Percentiles rank a stretch among this genome's conserved stretches.
Evolutionary conservation across 2,329 filamentous ascomycete genomes (phyloP).

Genomic region (Penicillium sp.): DNA sequence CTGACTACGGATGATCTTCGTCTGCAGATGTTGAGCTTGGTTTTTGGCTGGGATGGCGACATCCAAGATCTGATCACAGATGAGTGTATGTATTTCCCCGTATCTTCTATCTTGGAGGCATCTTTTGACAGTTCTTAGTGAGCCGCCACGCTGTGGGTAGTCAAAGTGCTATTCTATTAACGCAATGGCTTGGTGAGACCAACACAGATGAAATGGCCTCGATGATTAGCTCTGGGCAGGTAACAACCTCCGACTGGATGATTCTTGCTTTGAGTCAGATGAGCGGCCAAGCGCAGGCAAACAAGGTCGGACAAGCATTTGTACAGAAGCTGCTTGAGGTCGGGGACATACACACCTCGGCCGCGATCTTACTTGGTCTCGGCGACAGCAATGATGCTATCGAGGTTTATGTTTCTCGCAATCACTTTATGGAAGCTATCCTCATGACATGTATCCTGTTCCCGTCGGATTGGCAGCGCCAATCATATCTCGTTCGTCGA

Average conservation of each 20-base stretch:
- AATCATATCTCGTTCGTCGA: constrained; percentile 81
- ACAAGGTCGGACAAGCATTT: constrained; percentile 86
- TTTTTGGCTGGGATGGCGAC: constrained; percentile 93
- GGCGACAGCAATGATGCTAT: constrained; percentile 93
- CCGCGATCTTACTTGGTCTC: constrained; percentile 87
- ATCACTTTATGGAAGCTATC: constrained; percentile 87
- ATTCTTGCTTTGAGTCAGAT: constrained; percentile 86
- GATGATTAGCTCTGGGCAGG: constrained; percentile 72
- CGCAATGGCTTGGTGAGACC: constrained; percentile 89
- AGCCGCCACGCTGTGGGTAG: constrained; percentile 70
- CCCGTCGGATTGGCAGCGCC: constrained; percentile 85
- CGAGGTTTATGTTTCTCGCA: constrained; percentile 91
- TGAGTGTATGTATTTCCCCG: constrained; percentile 56
- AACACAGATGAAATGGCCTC: constrained; percentile 77
- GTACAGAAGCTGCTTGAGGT: constrained; percentile 86
- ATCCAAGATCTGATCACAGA: constrained; percentile 78
- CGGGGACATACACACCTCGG: constrained; percentile 86
- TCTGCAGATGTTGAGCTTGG: constrained; percentile 84
- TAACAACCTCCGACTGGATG: constrained; percentile 97
- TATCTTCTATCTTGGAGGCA: neutral
- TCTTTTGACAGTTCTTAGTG: constrained; percentile 45
- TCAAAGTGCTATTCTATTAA: constrained; percentile 73
- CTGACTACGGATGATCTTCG: constrained; percentile 75
- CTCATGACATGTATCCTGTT: constrained; percentile 80
- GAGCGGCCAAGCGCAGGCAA: constrained; percentile 72